A percentile compares a stretch with the other conserved stretches of the same genome.
Conservation (phyloP, 768 basidiomycete genomes). For the Boletus subcaerulescens region DNA sequence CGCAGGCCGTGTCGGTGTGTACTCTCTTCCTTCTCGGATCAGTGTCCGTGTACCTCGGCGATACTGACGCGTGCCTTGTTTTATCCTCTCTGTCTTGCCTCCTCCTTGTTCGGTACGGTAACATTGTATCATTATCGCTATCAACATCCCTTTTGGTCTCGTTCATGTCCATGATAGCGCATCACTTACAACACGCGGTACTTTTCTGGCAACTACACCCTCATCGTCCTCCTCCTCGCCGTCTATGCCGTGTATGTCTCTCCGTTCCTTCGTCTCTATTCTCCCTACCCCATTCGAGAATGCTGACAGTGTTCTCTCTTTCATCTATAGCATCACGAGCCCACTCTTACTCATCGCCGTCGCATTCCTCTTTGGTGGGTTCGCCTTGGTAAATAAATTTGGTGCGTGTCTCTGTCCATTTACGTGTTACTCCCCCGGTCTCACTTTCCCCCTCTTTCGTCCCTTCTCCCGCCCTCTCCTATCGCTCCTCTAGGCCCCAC, state of each 20-base stretch:
- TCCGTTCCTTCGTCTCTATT: neutral
- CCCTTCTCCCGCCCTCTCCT: too few species aligned
- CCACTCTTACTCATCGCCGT: slow-evolving; percentile 79
- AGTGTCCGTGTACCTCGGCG: too few species aligned
- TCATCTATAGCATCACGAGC: slow-evolving; percentile 60
- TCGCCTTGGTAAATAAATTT: slow-evolving; percentile 83
- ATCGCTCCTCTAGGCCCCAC: slow-evolving; percentile 47
- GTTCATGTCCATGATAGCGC: slow-evolving; percentile 44
- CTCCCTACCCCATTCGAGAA: neutral
- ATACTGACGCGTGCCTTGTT: too few species aligned
- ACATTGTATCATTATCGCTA: too few species aligned
- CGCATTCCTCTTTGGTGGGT: slow-evolving; percentile 88
- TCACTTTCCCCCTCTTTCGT: too few species aligned
- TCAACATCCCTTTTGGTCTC: too few species aligned
- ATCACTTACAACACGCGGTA: slow-evolving; percentile 94
- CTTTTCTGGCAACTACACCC: slow-evolving; percentile 88
- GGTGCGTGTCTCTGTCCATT: slow-evolving; percentile 47
- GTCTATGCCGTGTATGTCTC: slow-evolving; percentile 77
- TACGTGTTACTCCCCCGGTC: too few species aligned
- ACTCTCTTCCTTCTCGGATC: neutral
- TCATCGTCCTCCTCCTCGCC: slow-evolving; percentile 73
- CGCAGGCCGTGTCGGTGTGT: slow-evolving; percentile 72
- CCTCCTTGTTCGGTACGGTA: too few species aligned
- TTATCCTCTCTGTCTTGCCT: too few species aligned
- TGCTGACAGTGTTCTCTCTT: neutral